A percentile compares a stretch with the other conserved stretches of the same genome.
Evolutionary conservation across 2,329 filamentous ascomycete genomes (phyloP).

Genomic region (Alternaria ventricosa): DNA sequence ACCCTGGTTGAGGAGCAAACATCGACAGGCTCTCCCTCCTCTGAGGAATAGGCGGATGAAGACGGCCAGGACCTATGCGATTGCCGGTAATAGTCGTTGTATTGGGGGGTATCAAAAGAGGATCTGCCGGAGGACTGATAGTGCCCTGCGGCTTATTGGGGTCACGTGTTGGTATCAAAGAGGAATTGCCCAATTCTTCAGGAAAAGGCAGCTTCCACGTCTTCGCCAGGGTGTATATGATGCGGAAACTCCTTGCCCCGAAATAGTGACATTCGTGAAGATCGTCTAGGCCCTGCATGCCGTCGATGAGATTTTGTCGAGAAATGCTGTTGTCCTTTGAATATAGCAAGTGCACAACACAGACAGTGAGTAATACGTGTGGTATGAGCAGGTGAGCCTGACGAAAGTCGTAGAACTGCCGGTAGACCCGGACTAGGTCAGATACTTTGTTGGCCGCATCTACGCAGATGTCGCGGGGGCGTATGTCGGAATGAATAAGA

Average conservation of each 20-base stretch:
- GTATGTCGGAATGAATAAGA: constrained; percentile 63
- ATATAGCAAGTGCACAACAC: constrained; percentile 55
- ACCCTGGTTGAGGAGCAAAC: constrained; percentile 29
- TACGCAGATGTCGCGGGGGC: constrained; percentile 71
- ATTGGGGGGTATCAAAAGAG: constrained; percentile 23
- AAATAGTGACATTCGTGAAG: constrained; percentile 54
- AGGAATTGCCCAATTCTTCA: constrained; percentile 40
- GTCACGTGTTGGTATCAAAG: constrained; percentile 29
- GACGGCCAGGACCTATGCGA: constrained; percentile 12
- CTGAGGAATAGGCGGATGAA: constrained; percentile 1
- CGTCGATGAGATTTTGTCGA: constrained; percentile 50
- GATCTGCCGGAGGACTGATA: constrained; percentile 30
- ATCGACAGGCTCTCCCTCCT: constrained; percentile 40
- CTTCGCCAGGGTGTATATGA: constrained; percentile 51
- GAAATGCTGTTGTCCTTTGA: constrained; percentile 48
- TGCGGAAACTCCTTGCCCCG: constrained; percentile 51
- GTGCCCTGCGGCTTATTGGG: constrained; percentile 14
- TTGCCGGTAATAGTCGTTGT: constrained; percentile 14
- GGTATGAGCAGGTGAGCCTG: constrained; percentile 49
- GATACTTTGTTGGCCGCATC: constrained; percentile 55
- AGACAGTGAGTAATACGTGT: constrained; percentile 51
- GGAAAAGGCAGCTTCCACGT: constrained; percentile 55
- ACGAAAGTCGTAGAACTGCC: constrained; percentile 53
- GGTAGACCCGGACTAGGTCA: constrained; percentile 50
- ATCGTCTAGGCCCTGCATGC: constrained; percentile 51